Conservation (phyloP, 176 grass and related monocot genomes). For the Secale cereale region DNA sequence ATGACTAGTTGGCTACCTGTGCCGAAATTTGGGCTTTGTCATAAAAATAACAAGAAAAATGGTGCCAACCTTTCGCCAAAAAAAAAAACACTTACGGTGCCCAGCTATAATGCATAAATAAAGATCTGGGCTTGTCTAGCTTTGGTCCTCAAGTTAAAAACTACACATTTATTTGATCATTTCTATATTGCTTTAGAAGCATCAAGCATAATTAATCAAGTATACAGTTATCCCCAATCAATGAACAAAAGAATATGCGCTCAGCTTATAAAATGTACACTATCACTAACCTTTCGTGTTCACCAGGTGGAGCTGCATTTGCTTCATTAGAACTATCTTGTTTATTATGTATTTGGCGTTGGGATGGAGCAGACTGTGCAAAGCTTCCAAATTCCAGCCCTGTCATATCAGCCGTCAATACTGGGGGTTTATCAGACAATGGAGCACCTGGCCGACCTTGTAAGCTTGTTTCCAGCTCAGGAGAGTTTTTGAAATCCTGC, state of each 20-base stretch:
- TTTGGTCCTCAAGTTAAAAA: not conserved
- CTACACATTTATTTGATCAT: not conserved
- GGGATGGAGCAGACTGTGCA: conserved; percentile 6
- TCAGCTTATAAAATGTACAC: not conserved
- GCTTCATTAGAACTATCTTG: conserved; percentile 27
- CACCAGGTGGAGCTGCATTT: conserved; percentile 26
- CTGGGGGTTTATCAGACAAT: conserved; percentile 21
- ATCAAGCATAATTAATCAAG: not conserved
- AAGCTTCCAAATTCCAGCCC: conserved; percentile 19
- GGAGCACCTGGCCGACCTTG: conserved; percentile 25
- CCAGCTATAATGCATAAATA: not conserved
- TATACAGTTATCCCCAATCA: not conserved
- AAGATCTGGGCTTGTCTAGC: not conserved
- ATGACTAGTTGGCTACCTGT: not conserved
- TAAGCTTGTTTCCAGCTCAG: conserved; percentile 26
- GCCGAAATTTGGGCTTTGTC: conserved; percentile 3
- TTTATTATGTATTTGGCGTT: conserved; percentile 27
- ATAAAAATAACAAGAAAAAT: not conserved
- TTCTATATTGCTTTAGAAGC: not conserved
- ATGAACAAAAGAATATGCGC: conserved; percentile 14
- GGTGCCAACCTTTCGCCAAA: not conserved
- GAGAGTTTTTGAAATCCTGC: conserved; percentile 47
- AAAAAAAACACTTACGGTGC: not conserved
- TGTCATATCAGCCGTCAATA: conserved; percentile 15
- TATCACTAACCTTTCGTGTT: conserved; percentile 37